phyloP scores from a whole-genome alignment of 2,329 filamentous ascomycete genomes.

The Ophiostoma perfectum region DNA sequence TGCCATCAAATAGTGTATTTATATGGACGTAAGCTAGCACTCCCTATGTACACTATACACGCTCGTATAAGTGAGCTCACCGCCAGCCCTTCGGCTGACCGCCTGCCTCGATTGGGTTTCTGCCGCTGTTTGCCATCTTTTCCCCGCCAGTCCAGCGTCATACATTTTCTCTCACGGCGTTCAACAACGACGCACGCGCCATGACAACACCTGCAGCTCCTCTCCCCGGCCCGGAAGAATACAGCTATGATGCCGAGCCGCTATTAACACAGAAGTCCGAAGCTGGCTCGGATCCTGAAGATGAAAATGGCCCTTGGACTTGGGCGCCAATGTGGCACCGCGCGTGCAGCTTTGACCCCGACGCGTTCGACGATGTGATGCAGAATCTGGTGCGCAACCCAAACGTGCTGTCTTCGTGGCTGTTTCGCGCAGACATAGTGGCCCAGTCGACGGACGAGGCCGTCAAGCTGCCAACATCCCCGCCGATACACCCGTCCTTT shows the following conservation, averaged over 20 bases:
- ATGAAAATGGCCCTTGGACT: conserved; percentile 11
- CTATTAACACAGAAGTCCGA: conserved; percentile 19
- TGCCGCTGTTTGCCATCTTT: neutral
- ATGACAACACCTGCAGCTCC: conserved; percentile 7
- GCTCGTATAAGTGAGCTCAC: neutral
- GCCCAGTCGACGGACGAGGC: conserved; percentile 40
- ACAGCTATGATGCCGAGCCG: conserved; percentile 20
- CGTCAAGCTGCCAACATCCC: neutral
- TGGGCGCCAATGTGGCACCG: conserved; percentile 55
- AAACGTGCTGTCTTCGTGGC: conserved; percentile 70
- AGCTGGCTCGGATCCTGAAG: neutral
- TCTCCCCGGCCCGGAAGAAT: conserved; percentile 20
- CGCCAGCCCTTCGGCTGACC: neutral
- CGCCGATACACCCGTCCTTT: conserved; percentile 26
- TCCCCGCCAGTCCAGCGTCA: conserved; percentile 6
- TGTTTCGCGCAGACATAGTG: conserved; percentile 73
- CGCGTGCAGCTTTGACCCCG: conserved; percentile 56
- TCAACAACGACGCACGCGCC: neutral
- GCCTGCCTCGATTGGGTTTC: neutral
- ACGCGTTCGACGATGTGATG: conserved; percentile 62
- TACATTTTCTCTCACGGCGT: neutral
- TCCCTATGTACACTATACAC: neutral
- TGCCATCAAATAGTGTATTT: neutral
- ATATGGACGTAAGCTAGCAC: neutral
- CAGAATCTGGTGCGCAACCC: conserved; percentile 71